phyloP scores from a whole-genome alignment of 106 monocot species.

The Dactylorhiza incarnata region DNA sequence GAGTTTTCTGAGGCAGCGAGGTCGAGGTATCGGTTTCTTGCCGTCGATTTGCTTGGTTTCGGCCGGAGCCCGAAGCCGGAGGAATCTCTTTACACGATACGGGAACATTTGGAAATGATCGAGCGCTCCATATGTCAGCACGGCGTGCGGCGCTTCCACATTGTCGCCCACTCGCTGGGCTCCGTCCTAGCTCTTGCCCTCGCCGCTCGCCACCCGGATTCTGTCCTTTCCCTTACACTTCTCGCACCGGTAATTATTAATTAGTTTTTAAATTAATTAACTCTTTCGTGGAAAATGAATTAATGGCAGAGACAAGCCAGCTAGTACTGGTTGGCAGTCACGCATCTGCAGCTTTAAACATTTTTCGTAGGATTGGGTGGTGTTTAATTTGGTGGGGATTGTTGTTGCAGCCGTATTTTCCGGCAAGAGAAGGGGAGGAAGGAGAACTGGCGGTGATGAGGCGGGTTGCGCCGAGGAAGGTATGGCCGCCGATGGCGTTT shows the following conservation, averaged over 20 bases:
- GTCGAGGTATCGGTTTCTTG: constrained; percentile 51
- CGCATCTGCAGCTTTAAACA: neutral
- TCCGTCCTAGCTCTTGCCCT: constrained; percentile 75
- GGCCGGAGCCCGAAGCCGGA: constrained; percentile 84
- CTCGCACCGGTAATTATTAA: constrained; percentile 55
- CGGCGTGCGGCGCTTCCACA: constrained; percentile 54
- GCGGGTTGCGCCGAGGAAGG: constrained; percentile 63
- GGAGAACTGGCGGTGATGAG: constrained; percentile 57
- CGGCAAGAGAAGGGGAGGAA: constrained; percentile 44
- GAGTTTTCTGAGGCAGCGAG: constrained; percentile 38
- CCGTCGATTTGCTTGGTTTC: constrained; percentile 82
- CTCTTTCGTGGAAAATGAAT: neutral
- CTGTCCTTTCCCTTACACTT: constrained; percentile 66
- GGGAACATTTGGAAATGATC: constrained; percentile 89
- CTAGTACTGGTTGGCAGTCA: neutral
- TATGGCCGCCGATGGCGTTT: constrained; percentile 81
- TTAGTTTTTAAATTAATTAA: neutral
- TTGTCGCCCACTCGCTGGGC: constrained; percentile 88
- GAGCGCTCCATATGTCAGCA: constrained; percentile 55
- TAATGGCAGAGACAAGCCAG: neutral
- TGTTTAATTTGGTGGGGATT: neutral
- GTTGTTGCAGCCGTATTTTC: constrained; percentile 71
- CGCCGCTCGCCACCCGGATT: constrained; percentile 61
- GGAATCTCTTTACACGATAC: constrained; percentile 78
- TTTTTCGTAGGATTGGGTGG: neutral